These are phyloP conservation scores for Leptographium procerum DNA, from an alignment of 2,329 filamentous ascomycete genomes.

Conservation along the genomic window DNA sequence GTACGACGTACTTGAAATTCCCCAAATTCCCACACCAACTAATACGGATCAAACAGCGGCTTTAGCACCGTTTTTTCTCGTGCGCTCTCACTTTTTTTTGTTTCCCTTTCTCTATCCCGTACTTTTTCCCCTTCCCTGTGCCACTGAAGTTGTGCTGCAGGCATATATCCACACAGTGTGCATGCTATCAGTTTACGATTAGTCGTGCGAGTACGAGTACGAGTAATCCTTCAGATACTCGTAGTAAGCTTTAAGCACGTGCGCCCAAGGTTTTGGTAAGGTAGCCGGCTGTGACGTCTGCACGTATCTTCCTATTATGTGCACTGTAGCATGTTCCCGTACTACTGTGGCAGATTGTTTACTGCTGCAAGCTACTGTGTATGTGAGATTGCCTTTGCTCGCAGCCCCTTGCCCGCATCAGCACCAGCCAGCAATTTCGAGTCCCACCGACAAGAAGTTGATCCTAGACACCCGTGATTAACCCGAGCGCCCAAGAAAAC, in stretches of 20 bases:
- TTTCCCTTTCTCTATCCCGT: too few species aligned
- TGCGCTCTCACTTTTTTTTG: not conserved
- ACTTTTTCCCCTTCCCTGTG: not conserved
- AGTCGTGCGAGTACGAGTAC: not conserved
- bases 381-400: not conserved
- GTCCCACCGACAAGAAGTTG: constrained; percentile 7
- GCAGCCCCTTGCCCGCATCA: not conserved
- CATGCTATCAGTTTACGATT: too few species aligned
- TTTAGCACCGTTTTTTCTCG: not conserved
- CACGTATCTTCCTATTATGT: too few species aligned
- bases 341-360: too few species aligned
- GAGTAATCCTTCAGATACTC: too few species aligned
- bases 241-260: too few species aligned
- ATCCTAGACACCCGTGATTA: constrained; percentile 6
- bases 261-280: too few species aligned
- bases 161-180: too few species aligned
- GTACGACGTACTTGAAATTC: too few species aligned
- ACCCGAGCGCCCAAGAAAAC: constrained; percentile 1
- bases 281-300: not conserved
- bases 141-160: too few species aligned
- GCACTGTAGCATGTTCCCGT: too few species aligned
- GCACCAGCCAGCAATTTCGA: constrained; percentile 5
- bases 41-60: not conserved
- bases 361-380: too few species aligned
- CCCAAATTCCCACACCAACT: not conserved